These are phyloP conservation scores for Coemansia sp. DNA, from an alignment of 192 early-diverging fungal species.

Conservation along the genomic window DNA sequence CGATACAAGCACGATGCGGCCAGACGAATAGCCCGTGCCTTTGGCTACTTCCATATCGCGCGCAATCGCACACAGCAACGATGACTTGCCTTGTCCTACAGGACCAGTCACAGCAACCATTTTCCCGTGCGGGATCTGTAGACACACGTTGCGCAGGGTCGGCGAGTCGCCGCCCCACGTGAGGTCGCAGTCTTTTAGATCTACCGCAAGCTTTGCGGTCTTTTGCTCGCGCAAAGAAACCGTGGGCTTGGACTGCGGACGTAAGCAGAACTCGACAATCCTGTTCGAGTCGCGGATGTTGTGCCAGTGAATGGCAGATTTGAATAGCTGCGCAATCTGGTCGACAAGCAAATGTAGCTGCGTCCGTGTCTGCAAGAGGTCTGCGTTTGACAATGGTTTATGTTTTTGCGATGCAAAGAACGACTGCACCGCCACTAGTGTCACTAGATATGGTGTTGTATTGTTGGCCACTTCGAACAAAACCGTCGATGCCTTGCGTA, in stretches of 20 bases:
- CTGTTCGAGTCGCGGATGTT: conserved; percentile 16
- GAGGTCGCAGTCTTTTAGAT: conserved; percentile 8
- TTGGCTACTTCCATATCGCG: conserved; percentile 43
- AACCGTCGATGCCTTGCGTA: not conserved
- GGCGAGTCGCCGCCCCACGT: conserved; percentile 8
- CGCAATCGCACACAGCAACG: conserved; percentile 58
- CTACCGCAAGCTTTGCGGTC: not conserved
- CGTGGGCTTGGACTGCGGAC: conserved; percentile 5
- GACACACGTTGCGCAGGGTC: conserved; percentile 48
- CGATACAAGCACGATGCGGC: conserved; percentile 65
- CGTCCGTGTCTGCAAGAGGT: not conserved
- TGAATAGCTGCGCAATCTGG: conserved; percentile 6
- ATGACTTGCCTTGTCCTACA: conserved; percentile 63
- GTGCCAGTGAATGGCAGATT: conserved; percentile 11
- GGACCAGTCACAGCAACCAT: conserved; percentile 56
- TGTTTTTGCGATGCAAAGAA: conserved; percentile 1
- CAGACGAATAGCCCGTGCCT: conserved; percentile 22
- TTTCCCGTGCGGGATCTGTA: conserved; percentile 50
- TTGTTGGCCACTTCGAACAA: not conserved
- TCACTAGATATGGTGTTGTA: not conserved
- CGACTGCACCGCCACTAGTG: conserved; percentile 2
- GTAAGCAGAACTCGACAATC: conserved; percentile 15
- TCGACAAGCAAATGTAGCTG: conserved; percentile 5
- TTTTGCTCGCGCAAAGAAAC: not conserved
- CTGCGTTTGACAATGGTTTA: not conserved